Evolutionary conservation across 2,329 filamentous ascomycete genomes (phyloP), one percentile per base, ranked within the genome.

Genomic region (Phialophora verrucosa): DNA sequence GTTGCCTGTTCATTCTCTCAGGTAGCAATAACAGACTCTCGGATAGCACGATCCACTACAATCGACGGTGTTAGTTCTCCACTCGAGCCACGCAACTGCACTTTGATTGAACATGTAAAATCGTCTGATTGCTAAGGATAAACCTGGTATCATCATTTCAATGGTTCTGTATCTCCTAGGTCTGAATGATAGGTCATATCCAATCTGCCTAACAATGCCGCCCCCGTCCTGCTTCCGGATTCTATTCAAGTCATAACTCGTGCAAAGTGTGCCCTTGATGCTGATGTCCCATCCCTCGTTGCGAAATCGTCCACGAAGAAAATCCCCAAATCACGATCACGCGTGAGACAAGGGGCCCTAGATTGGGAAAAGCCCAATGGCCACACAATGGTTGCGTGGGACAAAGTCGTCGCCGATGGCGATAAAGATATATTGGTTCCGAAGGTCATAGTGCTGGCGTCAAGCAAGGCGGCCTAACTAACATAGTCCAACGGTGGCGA

Each of bases 401-500:
- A 5, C 7, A 20, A 44, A 44, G 17, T 44, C 17, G 38, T n/a
- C 17, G 17, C 17, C 32, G 32, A 35, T 35, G 17, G 38, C 32
- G 32, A 35, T 35, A 35, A 35, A 35, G 32, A 35, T 35, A 35
- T 12, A 12, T 10, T 12, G 32, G 32, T 4, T 12, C 32, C 32
- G 12, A 12, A 35, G 32, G 32, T 12, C 1, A 12, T 35, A 35
- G 11, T 35, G 32, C 32, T 35, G 32, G 32, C 11, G 32, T 10
- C 32, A 35, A 35, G 32, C 32, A 35, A 35, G 4, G 10, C 32
- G 32, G n/a, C n/a, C 60, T 38, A 66, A 11, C 35, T 50, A 14
- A 66, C 65, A 54, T 66, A 20, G 76, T 58, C 68, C 14, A 70
- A 12, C 31, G 60, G 63, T 7, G 65, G 27, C 17, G 59, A 44